Evolutionary conservation across 257 asterid species (phyloP).

Genomic region (Cinchona pubescens): DNA sequence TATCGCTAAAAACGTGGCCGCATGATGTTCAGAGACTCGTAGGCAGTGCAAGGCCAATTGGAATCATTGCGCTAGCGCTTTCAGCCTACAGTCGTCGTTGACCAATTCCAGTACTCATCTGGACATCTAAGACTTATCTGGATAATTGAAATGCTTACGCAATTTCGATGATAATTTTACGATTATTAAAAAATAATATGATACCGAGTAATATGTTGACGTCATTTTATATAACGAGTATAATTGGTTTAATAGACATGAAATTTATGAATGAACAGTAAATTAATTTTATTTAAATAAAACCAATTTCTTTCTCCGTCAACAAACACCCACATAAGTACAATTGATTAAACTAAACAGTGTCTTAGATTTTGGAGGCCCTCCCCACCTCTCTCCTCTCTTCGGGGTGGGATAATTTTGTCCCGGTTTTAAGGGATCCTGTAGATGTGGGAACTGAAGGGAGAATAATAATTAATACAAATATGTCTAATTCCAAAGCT

Average conservation of each 20-base stretch:
- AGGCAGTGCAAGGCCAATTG: conserved; percentile 17
- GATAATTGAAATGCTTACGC: too few relatives aligned
- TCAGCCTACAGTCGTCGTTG: conserved; percentile 9
- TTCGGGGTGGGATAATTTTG: neutral
- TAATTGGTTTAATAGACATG: too few relatives aligned
- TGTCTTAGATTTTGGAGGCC: conserved; percentile 11
- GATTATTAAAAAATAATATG: too few relatives aligned
- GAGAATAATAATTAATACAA: neutral
- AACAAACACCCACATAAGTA: neutral
- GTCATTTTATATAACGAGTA: too few relatives aligned
- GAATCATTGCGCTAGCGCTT: conserved; percentile 20
- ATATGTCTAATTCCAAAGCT: neutral
- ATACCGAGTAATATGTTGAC: too few relatives aligned
- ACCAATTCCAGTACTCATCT: conserved; percentile 19
- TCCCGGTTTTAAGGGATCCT: conserved; percentile 6
- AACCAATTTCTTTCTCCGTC: conserved; percentile 6
- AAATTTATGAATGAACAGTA: too few relatives aligned
- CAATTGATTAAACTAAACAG: conserved; percentile 20
- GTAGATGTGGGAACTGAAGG: neutral
- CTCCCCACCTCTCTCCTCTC: neutral
- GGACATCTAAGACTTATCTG: too few relatives aligned
- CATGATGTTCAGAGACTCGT: conserved; percentile 29
- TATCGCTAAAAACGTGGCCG: conserved; percentile 41
- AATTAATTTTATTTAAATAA: neutral
- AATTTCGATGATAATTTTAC: too few relatives aligned